These are phyloP conservation scores for Letharia lupina DNA, from an alignment of 495 filamentous ascomycete species.

Conservation along the genomic window DNA sequence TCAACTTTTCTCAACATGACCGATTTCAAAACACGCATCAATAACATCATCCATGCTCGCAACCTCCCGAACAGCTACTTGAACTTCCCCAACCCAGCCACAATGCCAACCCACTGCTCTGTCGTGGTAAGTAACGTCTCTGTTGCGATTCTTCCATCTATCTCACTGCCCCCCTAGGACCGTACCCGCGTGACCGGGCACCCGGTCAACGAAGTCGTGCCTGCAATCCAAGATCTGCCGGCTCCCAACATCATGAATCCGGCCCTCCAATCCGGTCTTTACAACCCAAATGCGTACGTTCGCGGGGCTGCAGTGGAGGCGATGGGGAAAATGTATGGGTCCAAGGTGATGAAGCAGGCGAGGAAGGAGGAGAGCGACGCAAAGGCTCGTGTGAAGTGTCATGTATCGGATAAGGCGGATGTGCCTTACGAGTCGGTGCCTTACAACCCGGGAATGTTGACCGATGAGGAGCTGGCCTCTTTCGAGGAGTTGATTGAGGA, in stretches of 20 bases:
- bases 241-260: neutral
- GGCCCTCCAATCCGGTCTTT: neutral
- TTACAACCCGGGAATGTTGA: neutral
- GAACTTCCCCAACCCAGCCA: neutral
- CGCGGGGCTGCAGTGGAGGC: neutral
- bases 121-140: neutral
- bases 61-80: neutral
- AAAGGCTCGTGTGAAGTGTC: neutral
- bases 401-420: neutral
- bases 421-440: neutral
- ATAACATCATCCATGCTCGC: neutral
- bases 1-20: neutral
- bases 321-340: neutral
- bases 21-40: neutral
- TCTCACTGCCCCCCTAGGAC: neutral
- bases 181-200: neutral
- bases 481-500: neutral
- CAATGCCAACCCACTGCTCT: neutral
- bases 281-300: neutral
- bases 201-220: neutral
- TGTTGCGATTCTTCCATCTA: neutral
- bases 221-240: neutral
- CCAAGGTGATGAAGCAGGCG: neutral
- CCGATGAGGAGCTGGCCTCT: neutral
- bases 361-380: neutral